Conservation (phyloP, 1,284 basidiomycete genomes). For the Apiotrichum sp. region DNA sequence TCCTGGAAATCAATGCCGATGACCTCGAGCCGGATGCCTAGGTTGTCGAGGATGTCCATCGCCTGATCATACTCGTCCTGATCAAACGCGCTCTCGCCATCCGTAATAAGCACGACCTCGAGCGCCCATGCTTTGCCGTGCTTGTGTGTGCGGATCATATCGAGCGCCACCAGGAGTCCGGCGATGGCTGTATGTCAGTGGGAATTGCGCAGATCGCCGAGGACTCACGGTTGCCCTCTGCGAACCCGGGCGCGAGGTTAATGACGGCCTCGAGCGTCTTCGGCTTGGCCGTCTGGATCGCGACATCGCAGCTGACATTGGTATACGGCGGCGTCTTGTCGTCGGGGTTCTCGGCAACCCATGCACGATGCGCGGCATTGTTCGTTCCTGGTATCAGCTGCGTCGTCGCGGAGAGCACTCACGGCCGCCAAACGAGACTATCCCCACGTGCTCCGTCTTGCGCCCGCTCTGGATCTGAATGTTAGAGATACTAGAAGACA, state of each 20-base stretch:
- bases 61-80: conserved; percentile 61
- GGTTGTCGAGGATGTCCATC: conserved; percentile 58
- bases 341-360: conserved; percentile 27
- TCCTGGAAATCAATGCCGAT: conserved; percentile 38
- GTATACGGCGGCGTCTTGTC: conserved; percentile 55
- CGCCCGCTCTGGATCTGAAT: conserved; percentile 73
- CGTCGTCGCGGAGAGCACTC: conserved; percentile 18
- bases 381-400: conserved; percentile 55
- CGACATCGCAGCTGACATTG: conserved; percentile 68
- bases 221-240: conserved; percentile 39
- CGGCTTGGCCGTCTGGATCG: conserved; percentile 69
- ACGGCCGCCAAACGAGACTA: conserved; percentile 79
- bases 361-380: conserved; percentile 59
- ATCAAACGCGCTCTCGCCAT: conserved; percentile 52
- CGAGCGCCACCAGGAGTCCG: conserved; percentile 75
- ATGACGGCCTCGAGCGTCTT: conserved; percentile 69
- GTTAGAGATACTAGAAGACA: not conserved
- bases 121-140: conserved; percentile 72
- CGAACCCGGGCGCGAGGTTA: conserved; percentile 53
- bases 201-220: not conserved
- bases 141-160: conserved; percentile 54
- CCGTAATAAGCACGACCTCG: conserved; percentile 71
- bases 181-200: conserved; percentile 61
- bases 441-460: conserved; percentile 85
- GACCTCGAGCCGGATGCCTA: conserved; percentile 63